Evolutionary conservation across 2,329 filamentous ascomycete species (phyloP).

Genomic region (Alternaria arborescens): DNA sequence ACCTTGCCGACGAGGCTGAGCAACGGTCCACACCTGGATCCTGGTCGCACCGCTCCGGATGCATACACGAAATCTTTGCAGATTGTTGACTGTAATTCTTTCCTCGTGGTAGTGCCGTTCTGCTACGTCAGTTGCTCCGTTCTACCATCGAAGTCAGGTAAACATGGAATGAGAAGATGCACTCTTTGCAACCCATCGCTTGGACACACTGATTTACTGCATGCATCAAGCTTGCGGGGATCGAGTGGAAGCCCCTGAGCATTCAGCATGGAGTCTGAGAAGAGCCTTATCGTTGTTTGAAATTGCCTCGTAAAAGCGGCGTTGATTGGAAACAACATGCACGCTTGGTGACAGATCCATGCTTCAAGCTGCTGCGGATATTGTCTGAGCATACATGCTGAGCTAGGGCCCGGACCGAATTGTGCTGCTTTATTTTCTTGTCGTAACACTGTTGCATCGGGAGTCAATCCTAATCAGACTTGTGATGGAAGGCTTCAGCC

Average conservation of each 20-base stretch:
- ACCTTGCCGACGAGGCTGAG: not conserved
- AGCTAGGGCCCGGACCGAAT: no score
- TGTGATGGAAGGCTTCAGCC: no score
- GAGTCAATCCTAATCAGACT: no score
- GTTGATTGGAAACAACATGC: no score
- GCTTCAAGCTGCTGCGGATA: no score
- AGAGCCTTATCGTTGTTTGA: not conserved
- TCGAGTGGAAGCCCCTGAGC: not conserved
- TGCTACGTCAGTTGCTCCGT: not conserved
- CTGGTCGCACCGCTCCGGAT: no score
- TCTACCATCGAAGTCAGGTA: not conserved
- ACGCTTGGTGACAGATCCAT: no score
- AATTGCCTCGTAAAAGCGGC: not conserved
- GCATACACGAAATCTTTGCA: not conserved
- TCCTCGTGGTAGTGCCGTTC: not conserved
- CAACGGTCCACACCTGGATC: no score
- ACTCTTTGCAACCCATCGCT: not conserved
- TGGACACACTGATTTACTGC: not conserved
- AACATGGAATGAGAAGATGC: not conserved
- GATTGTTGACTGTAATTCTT: not conserved
- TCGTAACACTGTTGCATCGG: no score
- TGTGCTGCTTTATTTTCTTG: no score
- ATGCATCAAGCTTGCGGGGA: not conserved
- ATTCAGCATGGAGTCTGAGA: not conserved
- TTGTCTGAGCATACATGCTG: no score